Evolutionary conservation across 1,284 basidiomycete genomes (phyloP).

Genomic region (Trametes versicolor): DNA sequence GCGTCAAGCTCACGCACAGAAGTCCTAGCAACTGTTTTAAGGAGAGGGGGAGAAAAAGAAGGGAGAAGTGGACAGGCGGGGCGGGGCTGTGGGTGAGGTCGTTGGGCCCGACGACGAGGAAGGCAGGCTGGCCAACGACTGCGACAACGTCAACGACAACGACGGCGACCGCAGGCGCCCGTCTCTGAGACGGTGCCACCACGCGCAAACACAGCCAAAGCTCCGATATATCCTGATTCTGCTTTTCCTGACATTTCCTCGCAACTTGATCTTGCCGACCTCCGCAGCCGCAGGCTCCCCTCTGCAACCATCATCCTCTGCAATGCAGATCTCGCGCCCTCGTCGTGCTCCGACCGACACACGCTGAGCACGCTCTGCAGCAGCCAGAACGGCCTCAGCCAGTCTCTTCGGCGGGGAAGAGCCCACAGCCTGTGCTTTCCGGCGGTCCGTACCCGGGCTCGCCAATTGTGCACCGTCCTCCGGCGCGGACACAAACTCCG

Average conservation of each 20-base stretch:
- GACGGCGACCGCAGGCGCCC: constrained; percentile 32
- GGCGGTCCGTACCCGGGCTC: constrained; percentile 14
- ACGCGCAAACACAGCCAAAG: constrained; percentile 29
- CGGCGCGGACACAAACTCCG: constrained; percentile 1
- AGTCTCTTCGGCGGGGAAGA: too few species aligned
- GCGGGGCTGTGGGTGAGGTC: constrained; percentile 22
- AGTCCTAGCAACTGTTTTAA: constrained; percentile 38
- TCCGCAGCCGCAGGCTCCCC: constrained; percentile 4
- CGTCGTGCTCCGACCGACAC: not conserved
- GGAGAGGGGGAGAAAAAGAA: constrained; percentile 37
- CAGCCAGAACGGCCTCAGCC: not conserved
- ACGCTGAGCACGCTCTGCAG: too few species aligned
- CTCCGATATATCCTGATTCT: constrained; percentile 28
- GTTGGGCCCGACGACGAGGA: constrained; percentile 36
- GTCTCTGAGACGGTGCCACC: constrained; percentile 26
- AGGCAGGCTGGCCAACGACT: constrained; percentile 38
- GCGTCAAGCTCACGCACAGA: constrained; percentile 38
- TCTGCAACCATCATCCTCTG: constrained; percentile 9
- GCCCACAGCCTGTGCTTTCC: not conserved
- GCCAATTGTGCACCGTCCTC: constrained; percentile 10
- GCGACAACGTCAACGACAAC: constrained; percentile 40
- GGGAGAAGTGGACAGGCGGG: constrained; percentile 29
- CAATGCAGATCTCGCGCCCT: not conserved
- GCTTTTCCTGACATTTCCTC: too few species aligned
- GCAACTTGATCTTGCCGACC: constrained; percentile 11